phyloP scores from a whole-genome alignment of 805 yeast genomes.

The Cyberlindnera lachancei region DNA sequence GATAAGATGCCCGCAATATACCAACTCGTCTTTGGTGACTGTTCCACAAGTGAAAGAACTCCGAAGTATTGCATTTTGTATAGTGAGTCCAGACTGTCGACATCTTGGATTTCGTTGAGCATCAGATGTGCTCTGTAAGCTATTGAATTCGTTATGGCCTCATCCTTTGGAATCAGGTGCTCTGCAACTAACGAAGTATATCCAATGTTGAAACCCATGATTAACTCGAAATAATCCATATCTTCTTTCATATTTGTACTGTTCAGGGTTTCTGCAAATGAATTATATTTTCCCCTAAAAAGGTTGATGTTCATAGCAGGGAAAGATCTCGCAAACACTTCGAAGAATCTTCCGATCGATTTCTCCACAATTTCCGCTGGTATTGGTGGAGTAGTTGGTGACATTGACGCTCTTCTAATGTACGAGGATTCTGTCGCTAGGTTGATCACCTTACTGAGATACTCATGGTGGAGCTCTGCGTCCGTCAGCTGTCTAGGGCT shows the following conservation, averaged over 20 bases:
- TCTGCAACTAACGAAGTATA: slow-evolving; percentile 41
- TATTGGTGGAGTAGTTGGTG: neutral
- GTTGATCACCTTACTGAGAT: slow-evolving; percentile 4
- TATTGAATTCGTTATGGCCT: neutral
- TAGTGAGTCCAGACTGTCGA: slow-evolving; percentile 33
- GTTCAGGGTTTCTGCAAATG: neutral
- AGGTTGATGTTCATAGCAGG: slow-evolving; percentile 7
- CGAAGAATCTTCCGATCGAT: slow-evolving; percentile 37
- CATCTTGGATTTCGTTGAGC: neutral
- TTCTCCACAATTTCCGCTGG: slow-evolving; percentile 8
- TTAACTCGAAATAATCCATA: slow-evolving; percentile 36
- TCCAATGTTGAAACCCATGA: slow-evolving; percentile 48
- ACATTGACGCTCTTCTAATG: too few species aligned
- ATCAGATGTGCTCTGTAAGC: slow-evolving; percentile 23
- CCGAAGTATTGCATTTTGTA: slow-evolving; percentile 37
- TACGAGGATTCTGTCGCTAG: slow-evolving; percentile 1
- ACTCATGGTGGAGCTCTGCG: slow-evolving; percentile 4
- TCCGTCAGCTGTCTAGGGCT: slow-evolving; percentile 4
- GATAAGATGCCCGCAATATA: slow-evolving; percentile 41
- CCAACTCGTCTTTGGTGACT: slow-evolving; percentile 44
- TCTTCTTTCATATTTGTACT: neutral
- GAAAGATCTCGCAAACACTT: slow-evolving; percentile 10
- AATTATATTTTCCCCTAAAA: slow-evolving; percentile 25
- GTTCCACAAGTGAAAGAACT: slow-evolving; percentile 44
- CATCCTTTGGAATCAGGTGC: slow-evolving; percentile 27